Evolutionary conservation across 1,139 yeast species (phyloP).

Genomic region (Scheffersomyces quercinus): DNA sequence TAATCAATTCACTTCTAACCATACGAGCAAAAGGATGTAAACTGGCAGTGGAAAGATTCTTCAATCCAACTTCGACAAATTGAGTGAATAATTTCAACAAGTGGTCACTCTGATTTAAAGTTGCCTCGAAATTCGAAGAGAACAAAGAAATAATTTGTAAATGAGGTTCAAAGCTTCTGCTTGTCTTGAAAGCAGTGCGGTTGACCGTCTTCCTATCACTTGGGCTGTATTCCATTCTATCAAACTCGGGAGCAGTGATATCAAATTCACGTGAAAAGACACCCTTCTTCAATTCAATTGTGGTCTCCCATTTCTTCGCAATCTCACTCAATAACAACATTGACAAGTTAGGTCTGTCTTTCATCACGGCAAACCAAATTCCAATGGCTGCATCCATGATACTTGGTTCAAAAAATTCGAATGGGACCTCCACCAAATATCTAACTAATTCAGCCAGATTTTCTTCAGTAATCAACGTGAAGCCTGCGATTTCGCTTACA

Average conservation of each 20-base stretch:
- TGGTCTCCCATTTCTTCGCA: conserved; percentile 63
- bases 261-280: conserved; percentile 65
- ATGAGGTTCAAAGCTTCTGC: conserved; percentile 70
- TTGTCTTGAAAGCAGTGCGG: conserved; percentile 49
- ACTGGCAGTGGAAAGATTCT: conserved; percentile 60
- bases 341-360: conserved; percentile 60
- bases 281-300: conserved; percentile 63
- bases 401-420: conserved; percentile 58
- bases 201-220: conserved; percentile 66
- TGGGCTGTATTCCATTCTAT: conserved; percentile 88
- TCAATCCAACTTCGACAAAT: conserved; percentile 59
- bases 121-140: conserved; percentile 81
- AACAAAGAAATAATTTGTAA: conserved; percentile 65
- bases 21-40: conserved; percentile 80
- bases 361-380: conserved; percentile 80
- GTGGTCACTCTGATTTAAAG: conserved; percentile 72
- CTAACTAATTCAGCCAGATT: conserved; percentile 55
- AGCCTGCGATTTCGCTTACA: conserved; percentile 51
- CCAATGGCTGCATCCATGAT: conserved; percentile 69
- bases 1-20: conserved; percentile 70
- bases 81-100: conserved; percentile 69
- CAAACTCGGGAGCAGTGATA: conserved; percentile 60
- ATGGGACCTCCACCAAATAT: conserved; percentile 71
- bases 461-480: conserved; percentile 45
- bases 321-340: conserved; percentile 70